Evolutionary conservation across 176 grass and related monocot species (phyloP).

Genomic region (Sorghum bicolor): DNA sequence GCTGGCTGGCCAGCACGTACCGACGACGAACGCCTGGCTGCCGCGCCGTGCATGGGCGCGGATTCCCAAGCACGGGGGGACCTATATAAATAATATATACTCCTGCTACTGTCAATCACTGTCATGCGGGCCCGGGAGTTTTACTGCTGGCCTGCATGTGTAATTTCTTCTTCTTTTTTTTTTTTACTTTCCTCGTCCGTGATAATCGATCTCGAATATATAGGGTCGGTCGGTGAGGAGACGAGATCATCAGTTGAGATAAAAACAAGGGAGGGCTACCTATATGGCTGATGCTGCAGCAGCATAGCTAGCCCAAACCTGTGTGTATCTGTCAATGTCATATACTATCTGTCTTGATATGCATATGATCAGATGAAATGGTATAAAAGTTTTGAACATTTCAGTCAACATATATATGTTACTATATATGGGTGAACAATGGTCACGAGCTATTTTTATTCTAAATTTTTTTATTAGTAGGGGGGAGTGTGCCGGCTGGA

Average conservation of each 20-base stretch:
- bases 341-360: no score
- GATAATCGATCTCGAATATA: conserved; percentile 21
- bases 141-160: conserved; percentile 33
- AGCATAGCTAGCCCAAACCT: background rate
- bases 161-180: background rate
- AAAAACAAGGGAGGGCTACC: background rate
- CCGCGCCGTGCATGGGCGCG: background rate
- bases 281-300: no score
- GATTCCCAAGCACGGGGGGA: background rate
- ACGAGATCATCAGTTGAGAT: conserved; percentile 34
- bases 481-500: no score
- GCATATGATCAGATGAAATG: no score
- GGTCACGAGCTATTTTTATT: no score
- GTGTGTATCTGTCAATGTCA: conserved; percentile 21
- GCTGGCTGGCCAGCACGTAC: no score
- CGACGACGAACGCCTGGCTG: no score
- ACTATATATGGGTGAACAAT: no score
- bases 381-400: no score
- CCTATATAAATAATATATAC: background rate
- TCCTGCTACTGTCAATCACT: background rate
- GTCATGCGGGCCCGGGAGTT: conserved; percentile 41
- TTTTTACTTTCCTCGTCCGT: conserved; percentile 19
- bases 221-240: conserved; percentile 7
- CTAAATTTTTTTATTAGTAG: background rate
- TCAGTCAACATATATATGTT: no score